Evolutionary conservation across 177 flowering plant species (phyloP).

Genomic region (Vitis hybrid): DNA sequence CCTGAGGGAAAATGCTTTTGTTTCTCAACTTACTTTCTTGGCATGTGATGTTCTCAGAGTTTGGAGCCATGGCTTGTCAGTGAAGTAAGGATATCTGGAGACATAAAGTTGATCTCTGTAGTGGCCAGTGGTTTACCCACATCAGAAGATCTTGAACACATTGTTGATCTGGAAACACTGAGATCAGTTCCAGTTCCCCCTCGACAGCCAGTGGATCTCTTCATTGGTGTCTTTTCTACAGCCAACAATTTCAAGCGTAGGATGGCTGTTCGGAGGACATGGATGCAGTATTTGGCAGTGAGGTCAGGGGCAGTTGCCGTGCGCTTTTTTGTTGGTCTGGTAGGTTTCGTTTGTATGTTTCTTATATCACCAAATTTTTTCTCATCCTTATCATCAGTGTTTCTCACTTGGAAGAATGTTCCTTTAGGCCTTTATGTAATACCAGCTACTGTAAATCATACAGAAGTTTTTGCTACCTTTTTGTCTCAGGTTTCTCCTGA

Average conservation of each 20-base stretch:
- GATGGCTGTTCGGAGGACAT: constrained; percentile 97
- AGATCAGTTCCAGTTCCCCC: constrained; percentile 59
- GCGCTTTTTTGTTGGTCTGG: constrained; percentile 98
- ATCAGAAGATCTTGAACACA: constrained; percentile 87
- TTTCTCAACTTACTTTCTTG: constrained; percentile 10
- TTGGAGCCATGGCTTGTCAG: constrained; percentile 99
- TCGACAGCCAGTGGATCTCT: constrained; percentile 55
- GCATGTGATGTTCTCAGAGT: constrained; percentile 42
- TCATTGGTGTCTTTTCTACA: constrained; percentile 92
- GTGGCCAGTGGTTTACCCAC: constrained; percentile 93
- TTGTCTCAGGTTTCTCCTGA: no score
- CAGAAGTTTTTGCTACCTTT: no score
- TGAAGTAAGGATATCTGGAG: constrained; percentile 88
- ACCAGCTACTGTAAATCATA: no score
- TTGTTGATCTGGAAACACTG: constrained; percentile 70
- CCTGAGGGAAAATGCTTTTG: neutral
- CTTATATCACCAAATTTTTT: no score
- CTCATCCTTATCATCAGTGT: no score
- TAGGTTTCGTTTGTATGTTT: constrained; percentile 30
- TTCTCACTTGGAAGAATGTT: no score
- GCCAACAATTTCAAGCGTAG: constrained; percentile 96
- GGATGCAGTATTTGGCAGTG: constrained; percentile 95
- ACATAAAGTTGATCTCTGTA: constrained; percentile 73
- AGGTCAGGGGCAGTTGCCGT: constrained; percentile 80
- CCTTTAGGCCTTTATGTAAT: no score